Evolutionary conservation across 495 filamentous ascomycete genomes (phyloP).

Genomic region (Penicillium canescens): DNA sequence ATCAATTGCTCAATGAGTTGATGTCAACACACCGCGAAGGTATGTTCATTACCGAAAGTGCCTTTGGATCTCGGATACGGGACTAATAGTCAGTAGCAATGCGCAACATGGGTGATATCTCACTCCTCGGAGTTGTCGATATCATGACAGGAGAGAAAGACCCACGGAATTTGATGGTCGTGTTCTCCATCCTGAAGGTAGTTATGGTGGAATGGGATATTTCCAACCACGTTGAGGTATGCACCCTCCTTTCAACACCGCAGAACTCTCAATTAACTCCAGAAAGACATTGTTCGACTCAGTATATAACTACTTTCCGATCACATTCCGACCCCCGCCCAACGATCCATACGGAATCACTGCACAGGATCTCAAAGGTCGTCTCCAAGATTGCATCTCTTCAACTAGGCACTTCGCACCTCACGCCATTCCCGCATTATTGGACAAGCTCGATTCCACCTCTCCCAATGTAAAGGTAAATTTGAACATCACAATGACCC

Average conservation of each 20-base stretch:
- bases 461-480: slow-evolving; percentile 70
- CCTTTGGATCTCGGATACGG: background rate
- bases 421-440: slow-evolving; percentile 65
- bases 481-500: background rate
- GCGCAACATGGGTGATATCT: slow-evolving; percentile 56
- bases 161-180: slow-evolving; percentile 74
- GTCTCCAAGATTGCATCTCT: slow-evolving; percentile 71
- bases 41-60: slow-evolving; percentile 33
- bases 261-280: slow-evolving; percentile 50
- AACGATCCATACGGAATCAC: slow-evolving; percentile 77
- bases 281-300: slow-evolving; percentile 65
- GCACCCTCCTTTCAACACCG: slow-evolving; percentile 30
- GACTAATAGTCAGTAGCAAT: slow-evolving; percentile 40
- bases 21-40: slow-evolving; percentile 64
- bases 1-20: slow-evolving; percentile 63
- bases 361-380: slow-evolving; percentile 68
- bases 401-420: slow-evolving; percentile 67
- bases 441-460: slow-evolving; percentile 77
- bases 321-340: slow-evolving; percentile 73
- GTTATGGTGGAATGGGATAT: slow-evolving; percentile 76
- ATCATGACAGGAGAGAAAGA: slow-evolving; percentile 77
- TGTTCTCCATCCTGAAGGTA: slow-evolving; percentile 72
- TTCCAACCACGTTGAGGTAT: slow-evolving; percentile 60
- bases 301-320: slow-evolving; percentile 78
- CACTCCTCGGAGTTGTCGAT: slow-evolving; percentile 63